A percentile compares a stretch with the other conserved stretches of the same genome.
Evolutionary conservation across 2,329 filamentous ascomycete genomes (phyloP).

Genomic region (Sclerotinia sclerotiorum): DNA sequence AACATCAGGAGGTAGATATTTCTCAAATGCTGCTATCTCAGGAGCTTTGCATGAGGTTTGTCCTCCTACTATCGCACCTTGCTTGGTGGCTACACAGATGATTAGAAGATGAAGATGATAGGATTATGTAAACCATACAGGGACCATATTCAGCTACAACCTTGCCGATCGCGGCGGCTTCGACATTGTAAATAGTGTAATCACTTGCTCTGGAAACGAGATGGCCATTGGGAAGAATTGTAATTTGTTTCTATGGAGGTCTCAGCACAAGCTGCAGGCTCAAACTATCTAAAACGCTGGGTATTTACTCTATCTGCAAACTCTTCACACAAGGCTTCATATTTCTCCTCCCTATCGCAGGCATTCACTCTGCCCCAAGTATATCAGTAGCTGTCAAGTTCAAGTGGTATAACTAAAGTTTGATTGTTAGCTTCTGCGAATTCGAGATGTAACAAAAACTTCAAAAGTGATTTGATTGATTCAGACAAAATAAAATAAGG

Average conservation of each 20-base stretch:
- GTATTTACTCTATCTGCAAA: slow-evolving; percentile 81
- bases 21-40: slow-evolving; percentile 90
- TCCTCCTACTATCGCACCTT: slow-evolving; percentile 91
- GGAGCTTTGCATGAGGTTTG: slow-evolving; percentile 98
- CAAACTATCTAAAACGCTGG: slow-evolving; percentile 43
- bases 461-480: slow-evolving; percentile 34
- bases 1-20: slow-evolving; percentile 81
- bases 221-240: slow-evolving; percentile 91
- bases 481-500: slow-evolving; percentile 92
- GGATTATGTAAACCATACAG: slow-evolving; percentile 60
- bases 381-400: slow-evolving; percentile 15
- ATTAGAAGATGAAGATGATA: slow-evolving; percentile 28
- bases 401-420: not conserved
- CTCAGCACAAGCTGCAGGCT: slow-evolving; percentile 41
- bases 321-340: slow-evolving; percentile 74
- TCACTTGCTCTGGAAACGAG: slow-evolving; percentile 94
- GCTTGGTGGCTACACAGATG: slow-evolving; percentile 72
- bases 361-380: slow-evolving; percentile 72
- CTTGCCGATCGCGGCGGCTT: slow-evolving; percentile 83
- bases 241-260: slow-evolving; percentile 69
- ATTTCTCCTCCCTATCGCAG: slow-evolving; percentile 90
- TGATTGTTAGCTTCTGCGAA: slow-evolving; percentile 36
- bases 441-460: not conserved
- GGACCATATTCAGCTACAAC: slow-evolving; percentile 89
- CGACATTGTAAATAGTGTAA: slow-evolving; percentile 98